Evolutionary conservation across 768 basidiomycete species (phyloP).

Genomic region (Tulasnella sp.): DNA sequence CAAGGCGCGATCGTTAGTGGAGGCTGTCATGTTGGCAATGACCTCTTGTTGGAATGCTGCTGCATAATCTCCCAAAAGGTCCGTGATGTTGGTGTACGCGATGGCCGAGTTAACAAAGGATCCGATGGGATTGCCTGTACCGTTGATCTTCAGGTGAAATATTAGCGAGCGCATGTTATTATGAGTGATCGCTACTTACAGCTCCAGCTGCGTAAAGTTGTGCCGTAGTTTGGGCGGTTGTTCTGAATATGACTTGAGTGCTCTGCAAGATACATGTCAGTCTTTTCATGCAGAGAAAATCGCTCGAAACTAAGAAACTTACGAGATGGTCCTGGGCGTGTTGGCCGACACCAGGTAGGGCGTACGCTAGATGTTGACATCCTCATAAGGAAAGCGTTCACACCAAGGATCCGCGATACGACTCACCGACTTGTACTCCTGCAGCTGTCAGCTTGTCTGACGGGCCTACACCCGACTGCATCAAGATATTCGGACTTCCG

Average conservation of each 20-base stretch:
- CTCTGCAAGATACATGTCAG: constrained; percentile 34
- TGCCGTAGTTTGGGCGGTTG: constrained; percentile 43
- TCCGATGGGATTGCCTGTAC: constrained; percentile 39
- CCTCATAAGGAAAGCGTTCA: not conserved
- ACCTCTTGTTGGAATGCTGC: constrained; percentile 40
- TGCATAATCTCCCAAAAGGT: constrained; percentile 42
- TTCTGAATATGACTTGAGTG: constrained; percentile 42
- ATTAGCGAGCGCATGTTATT: not conserved
- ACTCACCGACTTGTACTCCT: constrained; percentile 40
- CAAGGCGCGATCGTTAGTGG: constrained; percentile 41
- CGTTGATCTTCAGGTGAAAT: constrained; percentile 10
- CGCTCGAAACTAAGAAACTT: constrained; percentile 22
- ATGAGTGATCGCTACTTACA: not conserved
- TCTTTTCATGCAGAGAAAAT: not conserved
- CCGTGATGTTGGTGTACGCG: constrained; percentile 55
- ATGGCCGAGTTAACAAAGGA: constrained; percentile 64
- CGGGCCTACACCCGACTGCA: constrained; percentile 59
- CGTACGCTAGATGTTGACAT: constrained; percentile 35
- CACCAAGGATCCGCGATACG: not conserved
- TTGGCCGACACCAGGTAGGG: constrained; percentile 59
- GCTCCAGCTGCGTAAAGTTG: constrained; percentile 38
- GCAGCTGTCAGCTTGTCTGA: constrained; percentile 48
- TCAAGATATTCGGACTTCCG: constrained; percentile 53
- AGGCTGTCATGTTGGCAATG: constrained; percentile 38
- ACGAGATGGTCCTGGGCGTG: constrained; percentile 57